Base-by-base conservation (phyloP, 352 stramenopile species). In the Poterioochromonas sp. region DNA sequence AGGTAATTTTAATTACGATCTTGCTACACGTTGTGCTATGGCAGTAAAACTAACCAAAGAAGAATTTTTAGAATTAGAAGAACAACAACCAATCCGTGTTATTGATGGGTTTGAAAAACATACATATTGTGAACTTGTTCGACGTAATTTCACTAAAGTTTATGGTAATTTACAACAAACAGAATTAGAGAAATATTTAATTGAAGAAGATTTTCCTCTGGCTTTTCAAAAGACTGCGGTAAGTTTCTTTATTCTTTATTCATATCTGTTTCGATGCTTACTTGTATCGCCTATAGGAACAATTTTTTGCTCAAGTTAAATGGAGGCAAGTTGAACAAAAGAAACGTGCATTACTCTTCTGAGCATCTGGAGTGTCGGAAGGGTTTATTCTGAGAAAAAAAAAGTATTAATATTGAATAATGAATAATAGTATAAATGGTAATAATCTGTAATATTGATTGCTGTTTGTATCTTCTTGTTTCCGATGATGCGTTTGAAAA, bases 321-420 rank as follows among this genome's bases (percentile, higher is more conserved):
- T 74, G 65, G 65, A 32, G 29, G 15, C 65, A 54, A 51, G n/a
- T 54, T 32, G 65, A 74, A 26, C 37, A 54, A 39, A 74, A 74
- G 65, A 74, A 74, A 39, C 49, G 53, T 20, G 39, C 29, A 44
- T 40, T 74, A 26, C 32, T 74, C 0, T 74, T 74, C 29, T 74
- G 53, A 71, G n/a, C n/a, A n/a, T n/a, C n/a, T n/a, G n/a, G n/a
- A n/a, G n/a, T n/a, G n/a, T n/a, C n/a, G n/a, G n/a, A n/a, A n/a
- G n/a, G n/a, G n/a, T n/a, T n/a, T n/a, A n/a, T n/a, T n/a, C n/a
- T n/a, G n/a, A n/a, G n/a, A n/a, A n/a, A n/a, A n/a, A n/a, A n/a
- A n/a, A n/a, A n/a, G n/a, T n/a, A n/a, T n/a, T n/a, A n/a, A n/a
- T n/a, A n/a, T n/a, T n/a, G n/a, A n/a, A n/a, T n/a, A n/a, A n/a